These are phyloP conservation scores for Boletus edulis DNA, from an alignment of 768 basidiomycete species.

Conservation along the genomic window DNA sequence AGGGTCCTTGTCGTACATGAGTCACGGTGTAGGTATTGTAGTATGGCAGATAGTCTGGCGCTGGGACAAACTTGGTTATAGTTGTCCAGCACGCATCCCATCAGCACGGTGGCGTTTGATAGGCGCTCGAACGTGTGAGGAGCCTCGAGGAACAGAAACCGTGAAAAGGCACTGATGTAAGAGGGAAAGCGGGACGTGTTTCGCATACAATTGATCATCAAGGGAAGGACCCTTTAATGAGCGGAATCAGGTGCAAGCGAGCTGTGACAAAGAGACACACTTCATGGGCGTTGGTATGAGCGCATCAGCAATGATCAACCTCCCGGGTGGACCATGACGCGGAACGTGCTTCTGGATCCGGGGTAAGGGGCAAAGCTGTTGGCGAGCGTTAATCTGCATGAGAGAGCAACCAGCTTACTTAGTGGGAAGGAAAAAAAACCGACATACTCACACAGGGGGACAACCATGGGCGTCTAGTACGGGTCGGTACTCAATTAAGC, in stretches of 20 bases:
- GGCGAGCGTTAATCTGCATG: background rate
- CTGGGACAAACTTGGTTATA: slow-evolving; percentile 1
- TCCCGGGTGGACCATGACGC: background rate
- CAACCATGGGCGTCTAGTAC: background rate
- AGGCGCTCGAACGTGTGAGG: background rate
- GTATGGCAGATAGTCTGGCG: background rate
- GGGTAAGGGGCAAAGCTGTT: background rate
- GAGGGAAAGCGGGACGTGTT: background rate
- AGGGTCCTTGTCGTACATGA: background rate
- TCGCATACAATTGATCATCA: background rate
- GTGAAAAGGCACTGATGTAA: background rate
- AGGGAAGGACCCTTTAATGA: background rate
- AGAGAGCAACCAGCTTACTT: background rate
- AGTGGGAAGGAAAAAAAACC: background rate
- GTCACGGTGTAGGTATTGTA: background rate
- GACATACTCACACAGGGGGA: background rate
- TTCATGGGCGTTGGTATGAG: background rate
- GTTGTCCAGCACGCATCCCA: background rate
- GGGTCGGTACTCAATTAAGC: background rate
- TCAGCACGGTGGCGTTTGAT: background rate
- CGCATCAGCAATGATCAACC: background rate
- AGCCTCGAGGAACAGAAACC: background rate
- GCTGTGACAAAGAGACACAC: background rate
- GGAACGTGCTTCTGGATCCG: background rate
- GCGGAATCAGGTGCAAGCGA: background rate